Conservation (phyloP, 768 basidiomycete genomes). For the Amanita pseudoporphyria region DNA sequence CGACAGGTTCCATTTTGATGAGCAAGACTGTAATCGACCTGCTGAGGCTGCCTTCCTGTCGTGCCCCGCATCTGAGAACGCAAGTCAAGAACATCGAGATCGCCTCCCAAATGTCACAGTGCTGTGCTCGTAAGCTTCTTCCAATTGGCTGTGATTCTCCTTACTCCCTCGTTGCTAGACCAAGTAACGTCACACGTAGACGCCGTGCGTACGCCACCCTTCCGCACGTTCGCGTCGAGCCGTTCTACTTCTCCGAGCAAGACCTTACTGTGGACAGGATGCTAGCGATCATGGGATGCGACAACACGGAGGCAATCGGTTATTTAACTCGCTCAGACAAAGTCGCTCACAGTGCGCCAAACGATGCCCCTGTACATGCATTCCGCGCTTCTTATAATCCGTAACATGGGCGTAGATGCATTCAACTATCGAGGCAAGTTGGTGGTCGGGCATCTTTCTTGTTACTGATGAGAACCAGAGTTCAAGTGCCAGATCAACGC, state of each 20-base stretch:
- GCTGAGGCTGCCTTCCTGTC: constrained; percentile 10
- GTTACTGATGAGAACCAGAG: constrained; percentile 19
- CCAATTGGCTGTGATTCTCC: background rate
- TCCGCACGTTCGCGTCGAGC: constrained; percentile 26
- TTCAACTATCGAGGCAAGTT: constrained; percentile 4
- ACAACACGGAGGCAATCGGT: constrained; percentile 8
- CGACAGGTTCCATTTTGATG: no score
- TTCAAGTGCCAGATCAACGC: constrained; percentile 29
- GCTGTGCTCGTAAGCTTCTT: constrained; percentile 10
- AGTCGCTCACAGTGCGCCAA: constrained; percentile 2
- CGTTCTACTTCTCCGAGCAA: constrained; percentile 29
- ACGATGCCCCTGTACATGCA: constrained; percentile 13
- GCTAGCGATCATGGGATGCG: constrained; percentile 40
- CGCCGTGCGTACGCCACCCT: constrained; percentile 9
- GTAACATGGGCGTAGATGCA: constrained; percentile 1
- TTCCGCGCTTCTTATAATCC: constrained; percentile 8
- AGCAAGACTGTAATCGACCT: no score
- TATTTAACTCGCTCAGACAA: background rate
- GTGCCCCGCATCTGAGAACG: background rate
- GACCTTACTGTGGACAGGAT: constrained; percentile 43
- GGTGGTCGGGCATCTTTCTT: constrained; percentile 12
- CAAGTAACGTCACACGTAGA: constrained; percentile 10
- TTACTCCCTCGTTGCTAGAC: background rate
- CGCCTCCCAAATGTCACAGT: constrained; percentile 9
- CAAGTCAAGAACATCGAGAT: background rate